Base-by-base conservation (phyloP, 129 eudicot genomes). In the Flaveria sonorensis region DNA sequence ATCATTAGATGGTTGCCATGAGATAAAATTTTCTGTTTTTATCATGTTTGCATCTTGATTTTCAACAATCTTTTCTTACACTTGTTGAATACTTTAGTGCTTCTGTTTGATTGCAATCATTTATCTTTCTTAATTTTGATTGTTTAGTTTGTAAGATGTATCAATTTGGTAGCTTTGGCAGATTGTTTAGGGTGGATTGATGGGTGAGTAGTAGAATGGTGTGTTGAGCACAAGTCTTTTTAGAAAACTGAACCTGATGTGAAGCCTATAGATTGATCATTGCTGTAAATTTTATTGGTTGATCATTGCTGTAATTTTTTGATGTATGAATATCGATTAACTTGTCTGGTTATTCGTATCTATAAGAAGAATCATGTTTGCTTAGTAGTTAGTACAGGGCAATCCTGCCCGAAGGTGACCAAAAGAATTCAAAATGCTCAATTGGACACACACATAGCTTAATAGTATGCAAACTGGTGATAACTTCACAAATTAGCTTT, bases 401-500 rank as follows among this genome's bases (percentile, higher is more conserved):
- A 30, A 47, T 74, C 48, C 3, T 76, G 9, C 67, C 67, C 67
- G 40, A 36, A 36, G 40, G 40, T 7, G 40, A 36, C 40, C 40
- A 36, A 36, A 36, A 36, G 40, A 36, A 36, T 36, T 45, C 51
- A 10, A 43, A 72, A 32, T 69, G 47, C 51, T 51, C 7, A n/a
- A 70, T 70, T 36, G 57, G 40, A 77, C 56, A 64, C 53, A 28
- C 53, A 59, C 14, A 43, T 45, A 36, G 40, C 5, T 36, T 68
- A 48, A 30, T 53, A 36, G 46, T 26, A 36, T 69, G 66, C 30
- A 46, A 48, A 20, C 48, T 3, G 6, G 51, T 76, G 69, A 64
- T 15, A 78, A 46, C 76, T 71, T 46, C 56, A 24, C 62, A 61
- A 71, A 23, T 30, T 68, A 43, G 68, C 69, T 42, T 51, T n/a